Base-by-base conservation (phyloP, 2,329 filamentous ascomycete genomes). In the Fusarium sp. region DNA sequence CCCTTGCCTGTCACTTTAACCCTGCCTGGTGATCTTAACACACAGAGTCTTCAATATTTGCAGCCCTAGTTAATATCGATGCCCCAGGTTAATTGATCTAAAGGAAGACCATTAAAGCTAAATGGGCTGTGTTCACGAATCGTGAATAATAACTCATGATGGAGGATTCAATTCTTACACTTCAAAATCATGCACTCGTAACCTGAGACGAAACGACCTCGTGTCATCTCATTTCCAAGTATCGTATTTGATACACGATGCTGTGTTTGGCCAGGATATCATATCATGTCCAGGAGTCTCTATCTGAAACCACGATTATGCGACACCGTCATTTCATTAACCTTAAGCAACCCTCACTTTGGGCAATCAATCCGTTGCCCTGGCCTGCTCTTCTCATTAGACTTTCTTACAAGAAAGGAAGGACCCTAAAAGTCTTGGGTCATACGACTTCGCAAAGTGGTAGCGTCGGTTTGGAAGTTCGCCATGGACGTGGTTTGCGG, bases 11-110 rank as follows among this genome's bases (percentile, higher is more conserved):
- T 59, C 59, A 33, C 21, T 41, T 15, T 12, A 52, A 48, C 63
- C 67, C 50, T 70, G 44, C 28, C 38, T 16, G 57, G 24, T 23
- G 66, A 69, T 68, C 63, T 47, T 35, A 52, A 43, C 35, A 56
- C 57, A 33, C 21, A 46, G 33, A 41, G 21, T 57, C 48, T 24
- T 35, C 7, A 28, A 49, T 24, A 37, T 48, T 13, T 33, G 6
- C 31, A 43, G 37, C 38, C 50, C 28, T 21, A 31, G n/a, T 12
- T 12, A 28, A 39, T 21, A 31, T 31, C 21, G 18, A 28, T 48
- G 11, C 13, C n/a, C 26, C 15, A n/a, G 13, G 8, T 24, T 24
- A 23, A 29, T 18, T 16, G 23, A 21, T 15, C 5, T 24, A 50
- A 41, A 41, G 29, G 4, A 9, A 29, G n/a, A 12, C 16, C n/a